Evolutionary conservation across 768 basidiomycete genomes (phyloP).

Genomic region (Paxillus rubicundulus): DNA sequence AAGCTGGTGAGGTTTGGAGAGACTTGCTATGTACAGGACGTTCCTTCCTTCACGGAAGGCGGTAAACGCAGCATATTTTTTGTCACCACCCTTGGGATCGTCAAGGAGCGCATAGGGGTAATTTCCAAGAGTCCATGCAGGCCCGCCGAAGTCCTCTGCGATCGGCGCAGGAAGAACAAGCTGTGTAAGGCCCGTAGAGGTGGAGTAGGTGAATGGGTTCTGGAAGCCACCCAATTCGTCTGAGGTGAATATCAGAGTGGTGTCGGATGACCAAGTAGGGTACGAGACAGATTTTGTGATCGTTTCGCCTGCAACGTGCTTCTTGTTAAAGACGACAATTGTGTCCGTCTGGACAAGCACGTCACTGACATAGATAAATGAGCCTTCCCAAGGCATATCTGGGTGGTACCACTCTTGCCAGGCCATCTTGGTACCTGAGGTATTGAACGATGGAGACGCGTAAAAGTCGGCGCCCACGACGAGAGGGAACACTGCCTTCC

Average conservation of each 20-base stretch:
- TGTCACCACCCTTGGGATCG: constrained; percentile 18
- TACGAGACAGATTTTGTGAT: constrained; percentile 53
- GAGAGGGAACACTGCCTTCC: constrained; percentile 45
- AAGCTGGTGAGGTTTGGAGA: constrained; percentile 22
- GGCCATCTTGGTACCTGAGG: constrained; percentile 53
- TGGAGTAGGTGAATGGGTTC: constrained; percentile 61
- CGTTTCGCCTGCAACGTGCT: constrained; percentile 50
- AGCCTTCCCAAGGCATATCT: constrained; percentile 72
- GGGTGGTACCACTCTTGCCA: constrained; percentile 73
- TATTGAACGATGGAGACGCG: constrained; percentile 54
- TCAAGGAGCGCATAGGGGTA: constrained; percentile 48
- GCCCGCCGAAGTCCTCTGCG: constrained; percentile 53
- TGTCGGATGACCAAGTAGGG: constrained; percentile 57
- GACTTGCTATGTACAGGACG: constrained; percentile 33
- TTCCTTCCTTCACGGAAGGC: constrained; percentile 34
- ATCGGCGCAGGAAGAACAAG: constrained; percentile 40
- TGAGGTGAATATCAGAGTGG: constrained; percentile 58
- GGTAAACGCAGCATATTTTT: constrained; percentile 26
- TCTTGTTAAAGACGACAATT: constrained; percentile 36
- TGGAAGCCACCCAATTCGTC: constrained; percentile 60
- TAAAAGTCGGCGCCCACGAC: constrained; percentile 72
- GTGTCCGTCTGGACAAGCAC: constrained; percentile 31
- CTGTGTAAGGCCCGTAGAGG: constrained; percentile 26
- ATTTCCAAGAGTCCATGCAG: constrained; percentile 53
- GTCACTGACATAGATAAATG: constrained; percentile 53